phyloP scores from a whole-genome alignment of 805 yeast genomes.

The Metschnikowia orientalis region DNA sequence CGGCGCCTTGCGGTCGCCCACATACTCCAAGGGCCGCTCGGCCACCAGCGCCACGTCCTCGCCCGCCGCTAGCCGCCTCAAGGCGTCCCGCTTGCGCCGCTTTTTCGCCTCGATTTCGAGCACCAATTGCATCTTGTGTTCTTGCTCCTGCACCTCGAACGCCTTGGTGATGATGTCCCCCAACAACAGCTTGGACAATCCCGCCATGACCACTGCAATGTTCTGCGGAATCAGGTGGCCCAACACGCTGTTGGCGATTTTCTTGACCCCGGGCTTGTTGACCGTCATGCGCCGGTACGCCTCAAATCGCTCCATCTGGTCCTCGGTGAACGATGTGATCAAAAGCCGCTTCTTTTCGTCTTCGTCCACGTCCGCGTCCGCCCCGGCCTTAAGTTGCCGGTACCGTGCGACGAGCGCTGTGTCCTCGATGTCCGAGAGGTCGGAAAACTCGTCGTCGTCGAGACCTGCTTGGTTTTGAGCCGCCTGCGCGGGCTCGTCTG shows the following conservation, averaged over 20 bases:
- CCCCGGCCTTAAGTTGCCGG: conserved; percentile 30
- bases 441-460: conserved; percentile 22
- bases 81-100: conserved; percentile 27
- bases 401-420: conserved; percentile 29
- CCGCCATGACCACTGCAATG: conserved; percentile 76
- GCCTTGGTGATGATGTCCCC: conserved; percentile 88
- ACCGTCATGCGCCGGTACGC: conserved; percentile 70
- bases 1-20: conserved; percentile 51
- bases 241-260: conserved; percentile 69
- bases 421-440: conserved; percentile 34
- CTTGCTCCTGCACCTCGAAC: conserved; percentile 59
- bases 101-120: conserved; percentile 37
- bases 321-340: conserved; percentile 69
- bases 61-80: conserved; percentile 40
- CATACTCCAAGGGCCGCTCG: conserved; percentile 27
- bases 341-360: conserved; percentile 60
- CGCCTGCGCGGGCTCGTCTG: conserved; percentile 12
- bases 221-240: conserved; percentile 79
- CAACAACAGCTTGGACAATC: conserved; percentile 82
- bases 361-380: conserved; percentile 26
- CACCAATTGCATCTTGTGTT: conserved; percentile 40
- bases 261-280: conserved; percentile 67
- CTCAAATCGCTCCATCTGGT: conserved; percentile 83
- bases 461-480: conserved; percentile 21
- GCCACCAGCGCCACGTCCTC: conserved; percentile 15